Evolutionary conservation across 768 basidiomycete genomes (phyloP).

Genomic region (Collybia mongolica): DNA sequence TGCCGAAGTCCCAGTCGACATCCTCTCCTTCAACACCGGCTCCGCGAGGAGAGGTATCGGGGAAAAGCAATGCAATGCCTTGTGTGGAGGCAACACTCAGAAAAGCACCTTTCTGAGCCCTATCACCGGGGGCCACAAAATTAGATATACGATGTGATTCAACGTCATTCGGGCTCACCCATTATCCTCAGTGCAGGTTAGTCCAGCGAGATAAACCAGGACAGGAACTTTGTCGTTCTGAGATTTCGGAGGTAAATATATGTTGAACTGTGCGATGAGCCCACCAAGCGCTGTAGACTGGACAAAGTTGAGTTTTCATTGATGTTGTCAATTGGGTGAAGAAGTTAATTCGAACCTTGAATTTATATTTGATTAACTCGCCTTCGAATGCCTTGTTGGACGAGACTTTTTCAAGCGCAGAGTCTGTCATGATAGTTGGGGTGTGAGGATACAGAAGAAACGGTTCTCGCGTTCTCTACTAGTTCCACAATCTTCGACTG

Average conservation of each 20-base stretch:
- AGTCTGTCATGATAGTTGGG: constrained; percentile 10
- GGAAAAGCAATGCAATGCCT: constrained; percentile 89
- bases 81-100: constrained; percentile 81
- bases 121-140: constrained; percentile 22
- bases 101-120: constrained; percentile 93
- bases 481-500: too few species aligned
- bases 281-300: constrained; percentile 74
- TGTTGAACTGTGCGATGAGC: constrained; percentile 75
- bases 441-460: too few species aligned
- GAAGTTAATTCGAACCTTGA: constrained; percentile 45
- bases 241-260: constrained; percentile 77
- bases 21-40: constrained; percentile 84
- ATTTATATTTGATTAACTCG: constrained; percentile 81
- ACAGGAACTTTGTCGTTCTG: constrained; percentile 52
- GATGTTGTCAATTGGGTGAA: too few species aligned
- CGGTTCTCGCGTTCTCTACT: too few species aligned
- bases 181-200: constrained; percentile 92
- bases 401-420: constrained; percentile 60
- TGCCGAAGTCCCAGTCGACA: constrained; percentile 87
- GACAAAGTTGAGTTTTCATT: constrained; percentile 1
- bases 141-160: neutral
- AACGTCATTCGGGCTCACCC: constrained; percentile 48
- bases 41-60: constrained; percentile 94
- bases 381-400: constrained; percentile 82
- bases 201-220: constrained; percentile 84